Evolutionary conservation across 139 green algal genomes (phyloP).

Genomic region (Desmodesmus armatus): DNA sequence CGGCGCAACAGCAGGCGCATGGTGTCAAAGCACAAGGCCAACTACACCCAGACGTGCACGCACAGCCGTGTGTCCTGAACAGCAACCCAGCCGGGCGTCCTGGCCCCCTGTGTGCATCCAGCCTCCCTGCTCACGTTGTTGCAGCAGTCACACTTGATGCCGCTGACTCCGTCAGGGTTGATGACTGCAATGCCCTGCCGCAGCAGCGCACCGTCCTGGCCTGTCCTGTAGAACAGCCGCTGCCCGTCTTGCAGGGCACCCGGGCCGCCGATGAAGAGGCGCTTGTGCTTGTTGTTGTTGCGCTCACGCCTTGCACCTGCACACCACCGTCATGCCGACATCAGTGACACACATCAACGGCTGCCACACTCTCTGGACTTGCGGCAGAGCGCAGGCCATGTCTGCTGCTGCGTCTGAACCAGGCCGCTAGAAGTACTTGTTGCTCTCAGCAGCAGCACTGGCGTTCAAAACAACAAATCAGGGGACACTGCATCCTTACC

Average conservation of each 20-base stretch:
- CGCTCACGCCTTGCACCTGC: conserved; percentile 42
- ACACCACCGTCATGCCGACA: neutral
- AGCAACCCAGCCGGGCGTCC: too few relatives aligned
- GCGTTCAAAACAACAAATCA: too few relatives aligned
- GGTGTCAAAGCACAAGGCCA: too few relatives aligned
- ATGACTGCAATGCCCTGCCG: conserved; percentile 26
- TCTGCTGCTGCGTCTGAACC: neutral
- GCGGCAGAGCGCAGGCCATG: neutral
- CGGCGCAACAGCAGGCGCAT: too few relatives aligned
- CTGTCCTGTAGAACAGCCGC: conserved; percentile 50
- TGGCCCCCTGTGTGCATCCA: too few relatives aligned
- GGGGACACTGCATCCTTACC: neutral
- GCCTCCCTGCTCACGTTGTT: conserved; percentile 22
- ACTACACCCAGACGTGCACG: too few relatives aligned
- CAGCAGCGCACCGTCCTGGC: conserved; percentile 48
- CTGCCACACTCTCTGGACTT: too few relatives aligned
- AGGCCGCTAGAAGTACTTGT: too few relatives aligned
- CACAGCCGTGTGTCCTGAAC: too few relatives aligned
- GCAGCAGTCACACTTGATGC: conserved; percentile 92
- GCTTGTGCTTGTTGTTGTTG: conserved; percentile 78
- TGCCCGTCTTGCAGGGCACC: conserved; percentile 63
- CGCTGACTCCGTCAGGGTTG: conserved; percentile 50
- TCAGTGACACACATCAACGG: neutral
- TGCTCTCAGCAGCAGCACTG: too few relatives aligned
- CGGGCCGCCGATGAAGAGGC: conserved; percentile 73